Evolutionary conservation across 352 stramenopile species (phyloP), one percentile per base, ranked within the genome.

Genomic region (Aphanomyces cochlioides): DNA sequence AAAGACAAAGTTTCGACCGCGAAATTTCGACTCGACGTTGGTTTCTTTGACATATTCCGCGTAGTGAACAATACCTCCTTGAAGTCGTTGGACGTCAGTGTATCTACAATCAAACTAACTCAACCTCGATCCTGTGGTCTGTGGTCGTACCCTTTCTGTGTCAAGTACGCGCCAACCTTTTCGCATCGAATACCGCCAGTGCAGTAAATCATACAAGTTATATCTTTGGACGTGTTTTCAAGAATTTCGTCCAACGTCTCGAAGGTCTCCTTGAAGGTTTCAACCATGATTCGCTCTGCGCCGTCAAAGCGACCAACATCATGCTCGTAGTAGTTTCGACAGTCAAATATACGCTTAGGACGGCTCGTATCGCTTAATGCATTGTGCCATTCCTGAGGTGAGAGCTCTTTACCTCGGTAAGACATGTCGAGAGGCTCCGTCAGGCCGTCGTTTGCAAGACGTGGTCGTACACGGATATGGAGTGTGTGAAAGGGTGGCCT

Each of bases 361-460:
- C 36, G 36, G 34, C 73, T 74, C 28, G 28, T 28, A 17, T 50
- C 7, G 8, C 74, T 70, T 10, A 88, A 71, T 28, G 74, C 77
- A n/a, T 74, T 34, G 67, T 83, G 79, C 81, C 79, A 88, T 36
- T 59, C 21, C 12, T 67, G 13, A 3, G 75, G 75, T 17, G 70
- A 37, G 15, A 80, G 64, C 5, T 75, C 68, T 6, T 67, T 38
- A 6, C 75, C 75, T 12, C 73, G 75, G 34, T 78, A 56, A 12
- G 73, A 66, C 36, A 80, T 68, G 39, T 77, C 50, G 37, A 80
- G 59, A 34, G 57, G 58, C 28, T 69, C 73, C 12, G 69, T 73
- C 60, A 88, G 85, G 36, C 91, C 95, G 77, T 98, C 95, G 13
- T 91, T 85, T 15, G 98, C 83, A 56, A 98, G 89, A 69, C 97